Conservation (phyloP, 2,329 filamentous ascomycete species). For the Epicoccum nigrum region DNA sequence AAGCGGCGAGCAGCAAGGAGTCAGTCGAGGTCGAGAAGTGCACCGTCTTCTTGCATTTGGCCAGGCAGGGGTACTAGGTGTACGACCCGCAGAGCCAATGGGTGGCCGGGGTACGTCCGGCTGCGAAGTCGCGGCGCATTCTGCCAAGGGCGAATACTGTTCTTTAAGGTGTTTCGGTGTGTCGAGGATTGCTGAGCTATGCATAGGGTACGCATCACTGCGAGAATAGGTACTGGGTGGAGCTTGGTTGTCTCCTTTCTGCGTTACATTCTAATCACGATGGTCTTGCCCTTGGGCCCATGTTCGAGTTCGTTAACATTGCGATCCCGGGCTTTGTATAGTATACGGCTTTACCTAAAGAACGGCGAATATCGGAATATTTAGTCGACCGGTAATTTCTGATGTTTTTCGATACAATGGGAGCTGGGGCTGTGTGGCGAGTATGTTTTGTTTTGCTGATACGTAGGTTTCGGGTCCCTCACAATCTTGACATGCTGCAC, state of each 20-base stretch:
- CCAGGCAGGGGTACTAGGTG: conserved; percentile 47
- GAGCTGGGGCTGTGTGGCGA: no score
- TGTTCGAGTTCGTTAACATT: not conserved
- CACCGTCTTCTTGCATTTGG: conserved; percentile 75
- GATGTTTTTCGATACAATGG: no score
- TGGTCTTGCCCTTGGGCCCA: no score
- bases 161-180: conserved; percentile 8
- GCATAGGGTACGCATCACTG: not conserved
- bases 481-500: no score
- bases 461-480: no score
- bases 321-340: not conserved
- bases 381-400: no score
- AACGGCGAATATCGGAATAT: no score
- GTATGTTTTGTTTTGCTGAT: no score
- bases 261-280: not conserved
- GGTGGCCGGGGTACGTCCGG: not conserved
- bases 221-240: not conserved
- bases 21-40: conserved; percentile 80
- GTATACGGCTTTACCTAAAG: not conserved
- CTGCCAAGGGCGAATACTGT: not conserved
- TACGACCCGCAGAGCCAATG: not conserved
- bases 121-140: no score
- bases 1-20: conserved; percentile 40
- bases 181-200: not conserved
- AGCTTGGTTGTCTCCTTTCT: not conserved